phyloP scores from a whole-genome alignment of 2,329 filamentous ascomycete species.

The Emmonsia crescens region DNA sequence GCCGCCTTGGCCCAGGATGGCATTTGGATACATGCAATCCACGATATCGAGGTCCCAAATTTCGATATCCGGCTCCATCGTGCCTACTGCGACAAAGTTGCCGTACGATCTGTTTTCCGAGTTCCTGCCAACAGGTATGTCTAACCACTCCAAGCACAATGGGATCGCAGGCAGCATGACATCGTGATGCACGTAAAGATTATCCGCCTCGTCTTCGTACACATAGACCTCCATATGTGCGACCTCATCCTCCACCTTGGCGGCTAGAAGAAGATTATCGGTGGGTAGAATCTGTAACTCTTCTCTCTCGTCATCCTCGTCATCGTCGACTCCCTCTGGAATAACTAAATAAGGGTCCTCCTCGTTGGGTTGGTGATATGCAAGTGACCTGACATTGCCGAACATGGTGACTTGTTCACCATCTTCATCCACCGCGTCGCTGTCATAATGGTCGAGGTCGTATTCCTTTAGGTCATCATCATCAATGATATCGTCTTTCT shows the following conservation, averaged over 20 bases:
- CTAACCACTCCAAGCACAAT: conserved; percentile 89
- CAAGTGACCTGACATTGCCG: conserved; percentile 83
- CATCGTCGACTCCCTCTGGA: conserved; percentile 50
- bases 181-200: conserved; percentile 98
- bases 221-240: conserved; percentile 95
- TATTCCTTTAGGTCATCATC: conserved; percentile 94
- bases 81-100: conserved; percentile 91
- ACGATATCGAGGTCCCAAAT: conserved; percentile 95
- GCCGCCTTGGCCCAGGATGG: conserved; percentile 71
- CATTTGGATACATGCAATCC: conserved; percentile 96
- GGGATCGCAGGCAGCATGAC: conserved; percentile 98
- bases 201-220: conserved; percentile 89
- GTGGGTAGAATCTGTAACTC: conserved; percentile 86
- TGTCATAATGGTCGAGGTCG: conserved; percentile 90
- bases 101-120: conserved; percentile 56
- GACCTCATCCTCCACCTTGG: conserved; percentile 92
- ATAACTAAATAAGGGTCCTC: conserved; percentile 96
- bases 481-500: conserved; percentile 36
- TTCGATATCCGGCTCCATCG: conserved; percentile 97
- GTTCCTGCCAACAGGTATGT: conserved; percentile 72
- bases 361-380: conserved; percentile 88
- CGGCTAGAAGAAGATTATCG: conserved; percentile 84
- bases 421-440: conserved; percentile 58
- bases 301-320: conserved; percentile 74
- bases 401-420: conserved; percentile 79